Evolutionary conservation across 163 green algal genomes (phyloP), one percentile per base, ranked within the genome.

Genomic region (Scenedesmus sp.): DNA sequence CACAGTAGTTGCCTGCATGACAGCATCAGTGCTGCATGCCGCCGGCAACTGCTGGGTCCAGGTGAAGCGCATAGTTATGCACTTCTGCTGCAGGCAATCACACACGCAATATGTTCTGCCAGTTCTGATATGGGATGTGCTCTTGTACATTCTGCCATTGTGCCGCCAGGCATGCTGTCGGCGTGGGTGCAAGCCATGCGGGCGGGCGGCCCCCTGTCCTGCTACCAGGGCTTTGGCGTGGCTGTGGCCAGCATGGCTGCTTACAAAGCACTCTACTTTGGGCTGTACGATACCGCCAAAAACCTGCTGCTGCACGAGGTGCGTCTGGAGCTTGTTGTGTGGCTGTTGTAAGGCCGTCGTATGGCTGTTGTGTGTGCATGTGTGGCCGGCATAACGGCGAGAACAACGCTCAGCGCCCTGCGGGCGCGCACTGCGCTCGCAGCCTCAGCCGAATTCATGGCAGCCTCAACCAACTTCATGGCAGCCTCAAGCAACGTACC

Each of bases 241-340:
- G 93, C 93, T 0, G 93, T 94, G 0, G 18, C 87, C 1, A 91
- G 90, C 90, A 94, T 94, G 54, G 93, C 89, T 2, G 79, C 86
- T 16, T 96, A 96, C 91, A 95, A 95, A 90, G 93, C 88, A 3
- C 88, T 96, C 56, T 96, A 96, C 91, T 96, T 96, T 92, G 94
- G 94, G 7, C 90, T 95, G 67, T 94, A 95, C 60, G 94, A 95
- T 84, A 93, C 91, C 2, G 89, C 94, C 12, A 93, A 93, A 67
- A 85, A 54, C 4, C 55, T 86, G 57, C 76, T 91, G 74, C 74
- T 86, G 76, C 74, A 89, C 0, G 86, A 88, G 7, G 88, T 94
- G 82, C 26, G 88, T 18, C 10, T 55, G 76, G 4, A 57, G 23
- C 2, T 66, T 16, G 2, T 26, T 55, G 26, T 70, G 20, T 64